Evolutionary conservation across 148 eudicot genomes (phyloP), one percentile per base, ranked within the genome.

Genomic region (Chenopodium quinoa): DNA sequence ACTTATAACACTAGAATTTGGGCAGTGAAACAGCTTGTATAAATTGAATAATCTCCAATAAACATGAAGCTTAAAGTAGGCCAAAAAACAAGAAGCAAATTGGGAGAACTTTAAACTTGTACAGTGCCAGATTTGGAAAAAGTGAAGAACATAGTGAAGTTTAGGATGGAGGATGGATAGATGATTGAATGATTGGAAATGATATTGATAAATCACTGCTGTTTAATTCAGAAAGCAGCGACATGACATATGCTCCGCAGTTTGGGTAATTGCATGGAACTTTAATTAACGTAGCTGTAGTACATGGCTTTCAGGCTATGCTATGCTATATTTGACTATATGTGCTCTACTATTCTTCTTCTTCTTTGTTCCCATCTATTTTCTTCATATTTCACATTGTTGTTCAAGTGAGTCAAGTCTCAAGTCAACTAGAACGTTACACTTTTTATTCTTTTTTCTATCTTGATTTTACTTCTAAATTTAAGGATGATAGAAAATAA

Each of bases 141-240:
- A 73, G 60, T 71, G 23, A 40, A 71, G 37, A 67, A 73, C 29
- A 46, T 22, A 2, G 23, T 22, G 76, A 73, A 48, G 50, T 22
- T 17, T 40, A 22, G 12, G 4, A 44, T 44, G n/a, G 40, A 48
- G 0, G 2, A n/a, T 50, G 3, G 54, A 56, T n/a, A 46, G 76
- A 73, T 73, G 76, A 73, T 48, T 48, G 76, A 73, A 23, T 73
- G 76, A 73, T 73, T 73, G 76, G 32, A 73, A 73, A 25, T 44
- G 76, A 73, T 46, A 1, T 73, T 47, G 76, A 73, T 46, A 4
- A n/a, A 10, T 73, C 76, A 73, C 56, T 73, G 76, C 0, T 47
- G 76, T 12, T 9, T 73, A 4, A n/a, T 46, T 73, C 48, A 69
- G 47, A 27, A 1, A 67, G 16, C 44, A 40, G 44, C 44, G 44